phyloP scores from a whole-genome alignment of 2,329 filamentous ascomycete species.

The Diaporthe sp. region DNA sequence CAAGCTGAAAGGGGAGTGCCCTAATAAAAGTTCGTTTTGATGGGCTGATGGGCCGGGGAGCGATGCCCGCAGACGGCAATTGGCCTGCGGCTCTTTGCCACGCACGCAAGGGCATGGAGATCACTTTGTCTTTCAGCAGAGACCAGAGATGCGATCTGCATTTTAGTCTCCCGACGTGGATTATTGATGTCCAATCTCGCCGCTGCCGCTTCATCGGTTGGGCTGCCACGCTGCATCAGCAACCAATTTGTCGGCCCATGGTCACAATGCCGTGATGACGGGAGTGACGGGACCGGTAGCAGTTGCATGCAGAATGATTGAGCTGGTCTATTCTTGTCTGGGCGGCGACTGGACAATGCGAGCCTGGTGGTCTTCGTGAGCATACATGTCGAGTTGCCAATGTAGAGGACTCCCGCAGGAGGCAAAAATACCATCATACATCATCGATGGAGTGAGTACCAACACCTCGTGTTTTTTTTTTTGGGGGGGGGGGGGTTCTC shows the following conservation, averaged over 20 bases:
- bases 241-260: not conserved
- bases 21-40: not conserved
- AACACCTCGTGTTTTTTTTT: no score
- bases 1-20: not conserved
- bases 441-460: not conserved
- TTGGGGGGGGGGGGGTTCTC: no score
- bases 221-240: conserved; percentile 2
- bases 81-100: conserved; percentile 28
- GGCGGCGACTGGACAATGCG: not conserved
- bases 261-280: not conserved
- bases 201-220: conserved; percentile 5
- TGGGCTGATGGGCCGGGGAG: not conserved
- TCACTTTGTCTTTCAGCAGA: conserved; percentile 15
- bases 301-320: not conserved
- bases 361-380: not conserved
- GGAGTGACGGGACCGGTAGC: not conserved
- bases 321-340: not conserved
- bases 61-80: conserved; percentile 19
- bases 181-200: not conserved
- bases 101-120: conserved; percentile 17
- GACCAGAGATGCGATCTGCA: conserved; percentile 7
- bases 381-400: not conserved
- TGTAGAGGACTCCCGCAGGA: not conserved
- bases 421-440: not conserved
- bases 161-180: not conserved